A percentile compares a stretch with the other conserved stretches of the same genome.
These are phyloP conservation scores for Solanum chiquidenum DNA, from an alignment of 257 asterid species.

Conservation along the genomic window DNA sequence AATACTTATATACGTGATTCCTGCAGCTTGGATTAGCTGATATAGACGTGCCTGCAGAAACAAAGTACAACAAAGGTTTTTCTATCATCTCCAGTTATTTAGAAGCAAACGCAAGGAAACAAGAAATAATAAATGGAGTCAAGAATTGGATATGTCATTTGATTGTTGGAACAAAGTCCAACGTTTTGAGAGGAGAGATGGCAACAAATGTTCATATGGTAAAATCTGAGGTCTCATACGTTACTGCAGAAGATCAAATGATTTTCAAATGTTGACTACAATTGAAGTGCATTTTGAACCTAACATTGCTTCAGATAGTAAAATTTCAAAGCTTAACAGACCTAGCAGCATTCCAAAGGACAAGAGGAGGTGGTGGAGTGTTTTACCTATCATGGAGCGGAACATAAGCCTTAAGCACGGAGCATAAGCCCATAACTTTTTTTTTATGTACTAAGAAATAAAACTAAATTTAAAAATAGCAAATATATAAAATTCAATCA, in stretches of 20 bases:
- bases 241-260: background rate
- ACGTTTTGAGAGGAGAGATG: background rate
- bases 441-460: background rate
- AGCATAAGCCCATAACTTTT: background rate
- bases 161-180: background rate
- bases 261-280: background rate
- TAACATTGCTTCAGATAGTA: background rate
- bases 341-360: background rate
- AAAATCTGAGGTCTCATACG: background rate
- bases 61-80: constrained; percentile 9
- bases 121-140: background rate
- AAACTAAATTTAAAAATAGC: background rate
- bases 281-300: background rate
- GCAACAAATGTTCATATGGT: background rate
- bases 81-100: background rate
- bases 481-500: background rate
- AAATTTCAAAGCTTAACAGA: background rate
- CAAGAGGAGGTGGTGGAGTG: background rate
- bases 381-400: background rate
- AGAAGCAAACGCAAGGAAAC: background rate
- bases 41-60: constrained; percentile 60
- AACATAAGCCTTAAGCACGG: background rate
- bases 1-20: constrained; percentile 61
- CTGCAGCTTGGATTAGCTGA: constrained; percentile 44
- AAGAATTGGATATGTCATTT: background rate